phyloP scores from a whole-genome alignment of 768 basidiomycete species.

The Fomitopsis pulvina region DNA sequence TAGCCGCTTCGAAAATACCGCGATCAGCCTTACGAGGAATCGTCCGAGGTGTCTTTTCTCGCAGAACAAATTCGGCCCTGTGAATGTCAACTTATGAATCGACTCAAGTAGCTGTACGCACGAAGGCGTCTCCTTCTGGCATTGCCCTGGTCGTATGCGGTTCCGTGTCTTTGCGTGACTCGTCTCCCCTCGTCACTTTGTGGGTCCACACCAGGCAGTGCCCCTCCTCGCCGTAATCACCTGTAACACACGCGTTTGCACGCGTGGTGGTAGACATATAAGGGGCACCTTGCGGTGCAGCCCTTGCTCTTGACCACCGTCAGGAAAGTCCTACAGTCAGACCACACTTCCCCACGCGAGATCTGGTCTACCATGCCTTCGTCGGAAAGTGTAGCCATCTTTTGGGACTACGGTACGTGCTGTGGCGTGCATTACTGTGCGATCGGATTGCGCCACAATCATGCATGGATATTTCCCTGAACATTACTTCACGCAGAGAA shows the following conservation, averaged over 20 bases:
- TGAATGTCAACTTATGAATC: no score
- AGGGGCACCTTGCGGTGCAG: background rate
- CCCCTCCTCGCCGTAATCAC: background rate
- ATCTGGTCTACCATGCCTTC: background rate
- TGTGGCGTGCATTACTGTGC: background rate
- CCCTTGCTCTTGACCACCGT: background rate
- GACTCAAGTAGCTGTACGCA: no score
- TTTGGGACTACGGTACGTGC: constrained; percentile 37
- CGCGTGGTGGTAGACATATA: background rate
- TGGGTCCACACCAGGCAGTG: background rate
- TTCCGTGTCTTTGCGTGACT: background rate
- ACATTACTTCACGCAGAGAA: constrained; percentile 26
- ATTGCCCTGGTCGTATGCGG: no score
- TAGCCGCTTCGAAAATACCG: no score
- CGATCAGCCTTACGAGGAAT: background rate
- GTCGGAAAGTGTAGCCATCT: constrained; percentile 23
- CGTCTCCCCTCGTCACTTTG: background rate
- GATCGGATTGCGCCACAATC: constrained; percentile 23
- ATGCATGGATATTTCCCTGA: constrained; percentile 25
- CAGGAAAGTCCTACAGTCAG: background rate
- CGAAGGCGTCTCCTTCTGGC: no score
- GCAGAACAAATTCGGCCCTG: no score
- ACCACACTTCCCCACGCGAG: no score
- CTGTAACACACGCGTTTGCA: background rate
- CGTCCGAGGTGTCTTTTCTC: background rate